Conservation (phyloP, 202 grass and related monocot genomes). For the Cymbopogon flexuosus region DNA sequence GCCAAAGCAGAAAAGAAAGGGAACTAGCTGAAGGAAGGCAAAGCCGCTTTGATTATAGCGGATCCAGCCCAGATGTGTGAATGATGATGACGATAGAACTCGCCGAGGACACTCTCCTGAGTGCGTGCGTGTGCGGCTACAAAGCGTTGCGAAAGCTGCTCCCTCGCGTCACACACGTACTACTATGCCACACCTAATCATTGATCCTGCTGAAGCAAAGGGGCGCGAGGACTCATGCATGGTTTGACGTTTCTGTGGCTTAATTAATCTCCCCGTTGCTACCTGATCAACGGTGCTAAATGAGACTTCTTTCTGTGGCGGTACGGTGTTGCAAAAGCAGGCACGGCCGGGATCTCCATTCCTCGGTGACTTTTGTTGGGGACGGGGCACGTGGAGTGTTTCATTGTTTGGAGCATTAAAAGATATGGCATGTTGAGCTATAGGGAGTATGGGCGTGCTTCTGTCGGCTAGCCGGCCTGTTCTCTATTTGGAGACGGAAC, state of each 20-base stretch:
- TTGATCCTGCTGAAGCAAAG: background rate
- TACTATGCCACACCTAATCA: conserved; percentile 18
- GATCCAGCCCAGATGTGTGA: background rate
- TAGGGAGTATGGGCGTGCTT: conserved; percentile 17
- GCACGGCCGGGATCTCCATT: conserved; percentile 17
- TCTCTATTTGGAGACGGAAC: conserved; percentile 2
- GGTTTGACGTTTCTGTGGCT: conserved; percentile 11
- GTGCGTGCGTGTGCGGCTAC: background rate
- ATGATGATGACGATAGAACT: conserved; percentile 27
- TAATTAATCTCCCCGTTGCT: conserved; percentile 7
- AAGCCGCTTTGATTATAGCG: conserved; percentile 17
- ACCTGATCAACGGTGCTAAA: conserved; percentile 1
- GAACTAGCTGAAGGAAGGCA: background rate
- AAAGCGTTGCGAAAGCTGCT: conserved; percentile 9
- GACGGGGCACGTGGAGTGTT: conserved; percentile 28
- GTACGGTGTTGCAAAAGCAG: background rate
- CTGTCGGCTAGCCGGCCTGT: conserved; percentile 24
- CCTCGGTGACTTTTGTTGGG: conserved; percentile 14
- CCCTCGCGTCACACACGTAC: conserved; percentile 6
- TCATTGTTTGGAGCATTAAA: background rate
- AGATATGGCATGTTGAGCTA: conserved; percentile 19
- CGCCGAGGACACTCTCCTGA: background rate
- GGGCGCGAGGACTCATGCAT: background rate
- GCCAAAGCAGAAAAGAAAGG: background rate
- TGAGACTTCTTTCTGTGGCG: too few relatives aligned